Evolutionary conservation across 177 flowering plant species (phyloP), one percentile per base, ranked within the genome.

Genomic region (Vitis hybrid): DNA sequence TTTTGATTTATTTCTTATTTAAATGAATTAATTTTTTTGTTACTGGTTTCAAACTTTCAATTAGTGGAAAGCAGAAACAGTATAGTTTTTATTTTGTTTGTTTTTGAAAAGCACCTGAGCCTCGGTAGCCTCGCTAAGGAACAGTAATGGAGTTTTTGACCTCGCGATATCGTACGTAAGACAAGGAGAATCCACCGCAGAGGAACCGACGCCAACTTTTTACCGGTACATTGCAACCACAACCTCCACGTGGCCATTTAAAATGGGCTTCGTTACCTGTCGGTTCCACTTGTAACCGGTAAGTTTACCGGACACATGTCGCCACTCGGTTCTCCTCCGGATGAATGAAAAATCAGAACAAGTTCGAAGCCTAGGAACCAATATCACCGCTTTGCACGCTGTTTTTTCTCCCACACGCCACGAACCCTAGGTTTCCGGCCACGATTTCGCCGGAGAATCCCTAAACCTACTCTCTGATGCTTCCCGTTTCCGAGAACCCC

Each of bases 401-500:
- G 30, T 13, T 49, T 40, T 56, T 62, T 46, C 14, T 30, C 21
- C 24, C 78, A 56, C 62, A 70, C 60, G 21, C 19, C 51, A 40
- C 60, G 16, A 24, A 11, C 74, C 48, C 65, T 51, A 61, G 30
- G 18, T 67, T 68, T 46, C 69, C 68, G 68, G 30, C 30, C 63
- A 59, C 18, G 2, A 11, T 19, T 13, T 51, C 60, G 54, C 67
- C 60, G 65, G 49, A 56, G 70, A 65, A 6, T 11, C 32, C 30
- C 30, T 51, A 11, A 40, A 3, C 5, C 4, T 27, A 1, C 35
- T 40, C 19, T 66, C 78, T 74, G 64, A 83, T 83, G 87, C 88
- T 83, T 76, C 82, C 82, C 0, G 2, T 61, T 35, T 55, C 83
- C 52, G 73, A 68, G 18, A 55, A 76, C 3, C 62, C 76, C 60